Evolutionary conservation across 2,329 filamentous ascomycete species (phyloP), one percentile per base, ranked within the genome.

Genomic region (Verticillium isaacii): DNA sequence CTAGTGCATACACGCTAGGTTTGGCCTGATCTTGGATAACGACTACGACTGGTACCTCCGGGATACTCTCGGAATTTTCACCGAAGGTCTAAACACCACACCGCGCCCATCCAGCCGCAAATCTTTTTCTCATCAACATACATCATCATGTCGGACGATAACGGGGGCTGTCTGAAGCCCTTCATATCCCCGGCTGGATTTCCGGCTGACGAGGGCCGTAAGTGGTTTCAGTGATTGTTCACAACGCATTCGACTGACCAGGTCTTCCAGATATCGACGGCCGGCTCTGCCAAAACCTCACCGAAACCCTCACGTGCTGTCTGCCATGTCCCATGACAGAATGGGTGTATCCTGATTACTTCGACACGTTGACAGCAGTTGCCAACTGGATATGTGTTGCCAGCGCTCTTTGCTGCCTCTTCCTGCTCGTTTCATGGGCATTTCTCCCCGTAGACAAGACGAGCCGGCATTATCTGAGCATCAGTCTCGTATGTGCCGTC

Each of bases 381-480:
- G 88, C 92, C n/a, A 91, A 92, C 74, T 96, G 91, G 87, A 80
- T 97, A 61, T 92, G 91, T 65, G 87, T 96, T 17, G 85, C 82
- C 11, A 87, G 92, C 60, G 82, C 93, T 52, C 76, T 89, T 57
- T 87, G 90, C 68, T 89, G 90, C 64, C 70, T 87, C 17, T 94
- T 95, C 70, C 80, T 98, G 61, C 78, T 98, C 17, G 59, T 91
- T 6, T 96, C 92, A 6, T 98, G 93, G 82, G 78, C 86, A 3
- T 81, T 89, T 15, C 80, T 99, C 25, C 93, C 95, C 0, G 86
- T 92, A 29, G 92, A 96, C 69, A 94, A 92, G 79, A 97, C 95
- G 7, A 87, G 92, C 71, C 88, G 93, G 60, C 95, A 99, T 74
- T 98, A 98, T 71, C 81, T 99, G 41, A 97, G 91, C 72, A 89